Evolutionary conservation across 1,139 yeast species (phyloP).

Genomic region (Hyphopichia khmerensis): DNA sequence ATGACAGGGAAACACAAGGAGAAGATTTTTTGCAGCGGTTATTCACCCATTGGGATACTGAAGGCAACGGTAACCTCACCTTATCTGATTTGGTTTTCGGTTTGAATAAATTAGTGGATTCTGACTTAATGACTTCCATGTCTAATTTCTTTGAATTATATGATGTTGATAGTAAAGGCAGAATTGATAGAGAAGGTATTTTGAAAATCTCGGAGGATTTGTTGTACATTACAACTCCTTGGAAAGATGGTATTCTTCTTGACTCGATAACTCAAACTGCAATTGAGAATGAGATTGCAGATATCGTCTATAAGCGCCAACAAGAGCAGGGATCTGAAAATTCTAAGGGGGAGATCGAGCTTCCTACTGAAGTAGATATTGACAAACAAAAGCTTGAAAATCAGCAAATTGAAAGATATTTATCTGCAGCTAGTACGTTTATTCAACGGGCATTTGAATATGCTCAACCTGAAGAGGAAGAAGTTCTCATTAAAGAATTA

Average conservation of each 20-base stretch:
- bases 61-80: slow-evolving; percentile 54
- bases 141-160: slow-evolving; percentile 78
- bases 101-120: slow-evolving; percentile 63
- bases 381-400: slow-evolving; percentile 63
- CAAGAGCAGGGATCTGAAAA: slow-evolving; percentile 13
- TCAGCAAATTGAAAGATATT: slow-evolving; percentile 76
- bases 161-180: slow-evolving; percentile 60
- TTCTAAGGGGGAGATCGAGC: slow-evolving; percentile 34
- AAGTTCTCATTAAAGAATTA: slow-evolving; percentile 39
- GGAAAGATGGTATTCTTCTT: slow-evolving; percentile 65
- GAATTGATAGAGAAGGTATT: slow-evolving; percentile 75
- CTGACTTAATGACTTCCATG: slow-evolving; percentile 76
- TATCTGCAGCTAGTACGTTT: slow-evolving; percentile 84
- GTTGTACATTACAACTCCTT: slow-evolving; percentile 77
- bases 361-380: slow-evolving; percentile 60
- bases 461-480: slow-evolving; percentile 68
- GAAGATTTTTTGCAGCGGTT: slow-evolving; percentile 56
- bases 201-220: slow-evolving; percentile 85
- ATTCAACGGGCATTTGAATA: slow-evolving; percentile 88
- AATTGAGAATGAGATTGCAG: slow-evolving; percentile 66
- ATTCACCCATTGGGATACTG: slow-evolving; percentile 70
- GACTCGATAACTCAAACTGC: slow-evolving; percentile 61
- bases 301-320: slow-evolving; percentile 44
- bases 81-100: slow-evolving; percentile 74
- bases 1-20: slow-evolving; percentile 23